Conservation (phyloP, 106 monocot genomes). For the Allium sativum region DNA sequence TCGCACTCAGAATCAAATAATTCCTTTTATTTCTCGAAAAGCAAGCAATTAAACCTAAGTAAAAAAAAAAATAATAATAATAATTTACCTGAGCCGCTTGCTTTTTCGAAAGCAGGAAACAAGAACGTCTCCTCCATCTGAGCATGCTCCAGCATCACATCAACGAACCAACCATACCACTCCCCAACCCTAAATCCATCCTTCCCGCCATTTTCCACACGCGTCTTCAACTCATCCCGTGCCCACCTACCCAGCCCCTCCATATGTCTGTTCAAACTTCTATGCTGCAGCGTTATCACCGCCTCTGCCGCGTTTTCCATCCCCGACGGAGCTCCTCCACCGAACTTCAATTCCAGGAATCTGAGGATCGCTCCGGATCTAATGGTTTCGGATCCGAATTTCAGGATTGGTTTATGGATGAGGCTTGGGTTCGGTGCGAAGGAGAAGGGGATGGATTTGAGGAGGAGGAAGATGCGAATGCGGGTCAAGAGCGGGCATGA, state of each 20-base stretch:
- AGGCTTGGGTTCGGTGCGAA: background rate
- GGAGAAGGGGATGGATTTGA: conserved; percentile 20
- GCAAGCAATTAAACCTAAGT: background rate
- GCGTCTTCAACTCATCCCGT: conserved; percentile 21
- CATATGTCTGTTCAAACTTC: conserved; percentile 59
- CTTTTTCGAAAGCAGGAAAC: conserved; percentile 49
- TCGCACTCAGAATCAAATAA: no score
- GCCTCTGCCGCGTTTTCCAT: conserved; percentile 2
- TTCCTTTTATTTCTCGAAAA: background rate
- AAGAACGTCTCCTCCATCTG: conserved; percentile 84
- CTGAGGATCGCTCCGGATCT: conserved; percentile 27
- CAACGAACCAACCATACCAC: conserved; percentile 46
- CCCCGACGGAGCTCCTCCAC: conserved; percentile 25
- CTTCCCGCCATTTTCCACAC: conserved; percentile 7
- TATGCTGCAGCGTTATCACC: conserved; percentile 50
- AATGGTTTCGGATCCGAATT: conserved; percentile 16
- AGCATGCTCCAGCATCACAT: conserved; percentile 91
- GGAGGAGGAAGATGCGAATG: conserved; percentile 24
- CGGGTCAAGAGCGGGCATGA: conserved; percentile 7
- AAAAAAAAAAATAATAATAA: background rate
- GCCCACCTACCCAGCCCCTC: conserved; percentile 46
- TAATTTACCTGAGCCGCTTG: conserved; percentile 30
- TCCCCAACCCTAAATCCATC: conserved; percentile 23
- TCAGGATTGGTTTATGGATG: background rate
- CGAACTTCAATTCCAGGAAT: conserved; percentile 34